Evolutionary conservation across 805 yeast genomes (phyloP).

Genomic region (Cyberlindnera sargentensis): DNA sequence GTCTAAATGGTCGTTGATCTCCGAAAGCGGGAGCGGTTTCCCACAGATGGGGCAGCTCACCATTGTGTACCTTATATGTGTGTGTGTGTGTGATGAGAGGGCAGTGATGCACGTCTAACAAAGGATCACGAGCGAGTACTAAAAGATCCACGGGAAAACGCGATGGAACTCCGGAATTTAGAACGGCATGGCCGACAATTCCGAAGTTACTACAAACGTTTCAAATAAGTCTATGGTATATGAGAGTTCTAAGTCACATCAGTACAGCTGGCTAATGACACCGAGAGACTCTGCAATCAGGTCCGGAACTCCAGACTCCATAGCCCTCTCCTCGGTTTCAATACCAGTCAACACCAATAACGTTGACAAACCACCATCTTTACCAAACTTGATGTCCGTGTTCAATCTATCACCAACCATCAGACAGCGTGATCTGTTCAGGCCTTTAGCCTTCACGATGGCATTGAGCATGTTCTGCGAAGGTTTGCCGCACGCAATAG

Average conservation of each 20-base stretch:
- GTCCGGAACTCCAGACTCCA: constrained; percentile 46
- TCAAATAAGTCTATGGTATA: too few relatives aligned
- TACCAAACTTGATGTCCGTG: constrained; percentile 92
- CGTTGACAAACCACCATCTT: constrained; percentile 79
- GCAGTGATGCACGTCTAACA: neutral
- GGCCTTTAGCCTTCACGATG: constrained; percentile 53
- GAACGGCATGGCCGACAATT: too few relatives aligned
- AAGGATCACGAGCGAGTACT: too few relatives aligned
- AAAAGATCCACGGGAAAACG: too few relatives aligned
- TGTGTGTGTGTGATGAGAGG: neutral
- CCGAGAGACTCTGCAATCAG: constrained; percentile 56
- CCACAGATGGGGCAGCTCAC: constrained; percentile 24
- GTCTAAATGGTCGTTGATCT: constrained; percentile 21
- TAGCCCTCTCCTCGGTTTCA: constrained; percentile 63
- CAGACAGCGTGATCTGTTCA: constrained; percentile 55
- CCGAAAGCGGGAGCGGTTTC: constrained; percentile 7
- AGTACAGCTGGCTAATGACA: constrained; percentile 56
- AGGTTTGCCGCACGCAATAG: constrained; percentile 93
- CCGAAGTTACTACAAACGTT: too few relatives aligned
- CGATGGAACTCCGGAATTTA: too few relatives aligned
- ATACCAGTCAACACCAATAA: constrained; percentile 88
- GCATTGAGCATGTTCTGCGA: constrained; percentile 85
- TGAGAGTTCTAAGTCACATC: neutral
- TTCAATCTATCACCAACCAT: constrained; percentile 96
- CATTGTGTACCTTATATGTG: constrained; percentile 6